phyloP scores from a whole-genome alignment of 495 filamentous ascomycete species.

The Venustampulla echinocandica region DNA sequence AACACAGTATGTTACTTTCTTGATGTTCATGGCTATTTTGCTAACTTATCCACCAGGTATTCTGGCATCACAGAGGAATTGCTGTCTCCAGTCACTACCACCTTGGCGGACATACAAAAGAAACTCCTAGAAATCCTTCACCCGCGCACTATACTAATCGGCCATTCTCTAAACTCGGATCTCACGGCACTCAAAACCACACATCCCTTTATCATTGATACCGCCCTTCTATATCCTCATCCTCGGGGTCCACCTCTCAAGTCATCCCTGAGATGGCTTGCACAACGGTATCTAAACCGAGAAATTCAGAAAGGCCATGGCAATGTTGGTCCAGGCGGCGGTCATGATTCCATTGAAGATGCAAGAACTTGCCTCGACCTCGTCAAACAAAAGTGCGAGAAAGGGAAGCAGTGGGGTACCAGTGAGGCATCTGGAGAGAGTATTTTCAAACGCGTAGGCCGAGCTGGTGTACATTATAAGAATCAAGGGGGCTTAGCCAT shows the following conservation, averaged over 20 bases:
- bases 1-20: conserved; percentile 46
- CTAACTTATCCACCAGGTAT: conserved; percentile 29
- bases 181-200: conserved; percentile 72
- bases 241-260: conserved; percentile 64
- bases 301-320: conserved; percentile 75
- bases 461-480: conserved; percentile 43
- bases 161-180: conserved; percentile 89
- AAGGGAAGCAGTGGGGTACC: conserved; percentile 74
- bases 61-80: conserved; percentile 86
- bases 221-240: conserved; percentile 76
- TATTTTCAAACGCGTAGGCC: conserved; percentile 73
- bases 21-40: background rate
- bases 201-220: conserved; percentile 91
- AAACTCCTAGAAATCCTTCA: conserved; percentile 64
- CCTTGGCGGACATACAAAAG: conserved; percentile 71
- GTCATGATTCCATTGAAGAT: conserved; percentile 91
- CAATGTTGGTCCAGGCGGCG: conserved; percentile 37
- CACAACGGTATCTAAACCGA: conserved; percentile 67
- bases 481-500: conserved; percentile 42
- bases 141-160: conserved; percentile 70
- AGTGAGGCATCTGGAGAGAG: conserved; percentile 67
- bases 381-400: conserved; percentile 90
- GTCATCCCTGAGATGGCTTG: conserved; percentile 72
- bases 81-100: conserved; percentile 74
- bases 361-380: conserved; percentile 84